These are phyloP conservation scores for Astrothelium macrocarpum DNA, from an alignment of 495 filamentous ascomycete species.

Conservation along the genomic window DNA sequence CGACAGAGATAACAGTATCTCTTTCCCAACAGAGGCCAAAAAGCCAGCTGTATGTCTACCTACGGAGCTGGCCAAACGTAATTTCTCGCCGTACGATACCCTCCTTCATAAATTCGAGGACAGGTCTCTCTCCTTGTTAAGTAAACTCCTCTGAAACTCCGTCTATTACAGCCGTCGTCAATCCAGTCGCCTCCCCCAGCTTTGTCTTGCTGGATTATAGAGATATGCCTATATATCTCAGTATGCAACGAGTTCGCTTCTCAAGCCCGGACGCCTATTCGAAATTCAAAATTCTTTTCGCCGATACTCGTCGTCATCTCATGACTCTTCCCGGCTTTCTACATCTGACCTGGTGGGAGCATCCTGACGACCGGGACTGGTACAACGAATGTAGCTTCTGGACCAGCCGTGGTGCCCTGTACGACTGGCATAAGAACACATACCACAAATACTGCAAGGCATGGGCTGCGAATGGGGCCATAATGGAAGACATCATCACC, in stretches of 20 bases:
- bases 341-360: not conserved
- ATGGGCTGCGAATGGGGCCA: not conserved
- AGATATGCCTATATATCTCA: not conserved
- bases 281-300: not conserved
- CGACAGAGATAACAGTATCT: not conserved
- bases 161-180: not conserved
- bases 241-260: slow-evolving; percentile 2
- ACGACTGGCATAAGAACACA: not conserved
- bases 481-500: slow-evolving; percentile 1
- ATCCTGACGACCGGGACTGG: not conserved
- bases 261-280: not conserved
- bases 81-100: not conserved
- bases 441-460: slow-evolving; percentile 3
- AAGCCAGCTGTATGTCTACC: too few species aligned
- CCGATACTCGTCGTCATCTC: not conserved
- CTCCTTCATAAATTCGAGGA: not conserved
- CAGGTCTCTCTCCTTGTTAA: not conserved
- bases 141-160: not conserved
- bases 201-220: not conserved
- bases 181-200: not conserved
- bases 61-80: not conserved
- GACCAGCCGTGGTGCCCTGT: not conserved
- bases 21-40: not conserved
- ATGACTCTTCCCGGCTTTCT: slow-evolving; percentile 1
- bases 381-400: slow-evolving; percentile 3